Conservation (phyloP, 371 early-diverging fungal genomes). For the Coemansia sp. region DNA sequence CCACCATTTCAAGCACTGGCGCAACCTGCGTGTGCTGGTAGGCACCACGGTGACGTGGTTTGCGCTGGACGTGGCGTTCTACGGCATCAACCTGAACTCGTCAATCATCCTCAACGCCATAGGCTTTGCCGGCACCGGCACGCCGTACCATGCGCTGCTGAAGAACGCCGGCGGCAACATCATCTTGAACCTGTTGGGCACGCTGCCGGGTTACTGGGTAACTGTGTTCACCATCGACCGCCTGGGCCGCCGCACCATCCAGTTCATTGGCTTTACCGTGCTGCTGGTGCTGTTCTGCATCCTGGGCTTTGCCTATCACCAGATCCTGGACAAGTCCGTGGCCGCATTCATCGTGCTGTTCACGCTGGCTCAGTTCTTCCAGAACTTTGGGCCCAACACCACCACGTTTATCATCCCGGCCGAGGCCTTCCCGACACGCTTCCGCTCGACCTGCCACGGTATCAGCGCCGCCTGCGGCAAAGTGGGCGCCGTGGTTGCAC, state of each 20-base stretch:
- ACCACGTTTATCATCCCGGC: slow-evolving; percentile 88
- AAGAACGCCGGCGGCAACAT: slow-evolving; percentile 74
- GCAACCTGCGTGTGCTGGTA: slow-evolving; percentile 72
- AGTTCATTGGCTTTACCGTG: slow-evolving; percentile 73
- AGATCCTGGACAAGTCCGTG: slow-evolving; percentile 56
- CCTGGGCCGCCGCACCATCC: slow-evolving; percentile 79
- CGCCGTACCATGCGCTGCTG: slow-evolving; percentile 60
- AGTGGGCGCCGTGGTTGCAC: slow-evolving; percentile 79
- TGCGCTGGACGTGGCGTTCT: slow-evolving; percentile 84
- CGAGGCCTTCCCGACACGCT: slow-evolving; percentile 86
- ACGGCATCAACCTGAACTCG: slow-evolving; percentile 84
- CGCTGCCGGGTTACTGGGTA: slow-evolving; percentile 87
- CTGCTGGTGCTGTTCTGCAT: slow-evolving; percentile 73
- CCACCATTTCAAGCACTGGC: slow-evolving; percentile 76
- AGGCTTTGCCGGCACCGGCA: slow-evolving; percentile 59
- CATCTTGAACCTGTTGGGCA: slow-evolving; percentile 79
- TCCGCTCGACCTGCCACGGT: slow-evolving; percentile 84
- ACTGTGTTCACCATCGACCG: slow-evolving; percentile 78
- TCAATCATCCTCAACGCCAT: slow-evolving; percentile 70
- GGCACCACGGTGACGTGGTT: slow-evolving; percentile 83
- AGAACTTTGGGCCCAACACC: slow-evolving; percentile 90
- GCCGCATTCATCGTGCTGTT: slow-evolving; percentile 71
- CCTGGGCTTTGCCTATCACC: slow-evolving; percentile 69
- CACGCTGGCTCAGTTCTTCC: slow-evolving; percentile 81
- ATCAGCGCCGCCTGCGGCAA: slow-evolving; percentile 88